Base-by-base conservation (phyloP, 2,329 filamentous ascomycete genomes). In the Amauroascus verrucosus region DNA sequence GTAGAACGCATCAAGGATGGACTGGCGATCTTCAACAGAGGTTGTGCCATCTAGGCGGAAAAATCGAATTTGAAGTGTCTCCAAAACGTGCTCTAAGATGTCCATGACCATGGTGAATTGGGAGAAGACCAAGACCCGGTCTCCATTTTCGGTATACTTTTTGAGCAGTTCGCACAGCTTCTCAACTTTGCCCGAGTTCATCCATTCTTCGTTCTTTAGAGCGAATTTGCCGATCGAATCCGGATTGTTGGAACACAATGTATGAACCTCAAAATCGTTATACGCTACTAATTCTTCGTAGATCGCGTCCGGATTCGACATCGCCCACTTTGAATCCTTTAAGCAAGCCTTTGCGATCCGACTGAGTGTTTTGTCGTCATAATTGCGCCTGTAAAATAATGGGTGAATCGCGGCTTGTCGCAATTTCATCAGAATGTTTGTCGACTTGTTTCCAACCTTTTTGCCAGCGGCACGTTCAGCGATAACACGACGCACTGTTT, bases 31-130 rank as follows among this genome's bases (percentile, higher is more conserved):
- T 14, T 84, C 77, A 51, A 96, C 91, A 44, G 82, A 82, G 6
- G 89, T 96, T 8, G 76, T 80, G 46, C 93, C 93, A 64, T 95
- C 89, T 13, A 98, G 77, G n/a, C 90, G 83, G 60, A 88, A 86
- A 67, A 89, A 94, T 6, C 79, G 75, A 56, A 97, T 84, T 26
- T 77, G 76, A 14, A 86, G 76, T 0, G 81, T 81, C 47, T 85
- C 80, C 8, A 98, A 76, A 0, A 94, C 88, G 61, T 87, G 82
- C 59, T 89, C 84, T 0, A 98, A 76, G 53, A 98, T 89, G 67
- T 96, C 86, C 69, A 97, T 85, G 52, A 95, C 84, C 59, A 88
- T 84, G 6, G 88, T 88, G 68, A 97, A 98, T 62, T 95, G 89
- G 44, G 86, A 94, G 72, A 98, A 98, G 22, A 98, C 82, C 1